Evolutionary conservation across 2,329 filamentous ascomycete genomes (phyloP), one percentile per base, ranked within the genome.

Genomic region (Phyllosticta ampelicida): DNA sequence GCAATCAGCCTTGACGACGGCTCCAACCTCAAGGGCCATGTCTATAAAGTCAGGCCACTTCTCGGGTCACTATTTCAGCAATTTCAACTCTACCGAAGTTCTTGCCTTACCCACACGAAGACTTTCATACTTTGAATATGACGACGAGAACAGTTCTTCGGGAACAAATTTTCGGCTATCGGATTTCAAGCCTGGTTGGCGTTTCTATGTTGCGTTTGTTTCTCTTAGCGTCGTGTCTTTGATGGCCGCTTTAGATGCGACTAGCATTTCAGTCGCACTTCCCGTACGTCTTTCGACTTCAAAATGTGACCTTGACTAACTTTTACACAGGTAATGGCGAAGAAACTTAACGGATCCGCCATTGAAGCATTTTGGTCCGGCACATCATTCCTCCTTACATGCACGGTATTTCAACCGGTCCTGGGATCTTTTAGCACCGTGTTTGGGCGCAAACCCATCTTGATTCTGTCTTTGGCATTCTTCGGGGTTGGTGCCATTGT

Each of bases 201-300:
- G 59, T 19, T 60, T 58, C 50, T 58, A 54, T 19, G 53, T 60
- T 16, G 78, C 77, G 44, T 81, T 82, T 63, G 62, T 68, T 28
- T 78, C 80, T 44, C 71, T 85, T 6, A 72, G 75, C 8, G 72
- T 81, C 51, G 73, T 86, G 56, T 79, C 79, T 3, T 71, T 86
- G 18, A 83, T 84, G 72, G 80, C 83, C 1, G 82, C 84, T 11
- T 73, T 87, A 26, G 84, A 87, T 67, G 83, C 83, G 3, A 86
- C 84, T 1, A 85, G 80, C 3, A 75, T 86, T 55, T 83, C 81
- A 3, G 82, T 86, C 6, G 83, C 84, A 3, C 70, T 86, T 51
- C 67, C 71, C 11, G 70, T 72, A 65, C 13, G 67, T 60, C 5
- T 49, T 16, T 30, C 8, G 4, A 30, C 16, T 21, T 44, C 29